A percentile compares a stretch with the other conserved stretches of the same genome.
Conservation (phyloP, 2,329 filamentous ascomycete species). For the Talaromyces verruculosus region DNA sequence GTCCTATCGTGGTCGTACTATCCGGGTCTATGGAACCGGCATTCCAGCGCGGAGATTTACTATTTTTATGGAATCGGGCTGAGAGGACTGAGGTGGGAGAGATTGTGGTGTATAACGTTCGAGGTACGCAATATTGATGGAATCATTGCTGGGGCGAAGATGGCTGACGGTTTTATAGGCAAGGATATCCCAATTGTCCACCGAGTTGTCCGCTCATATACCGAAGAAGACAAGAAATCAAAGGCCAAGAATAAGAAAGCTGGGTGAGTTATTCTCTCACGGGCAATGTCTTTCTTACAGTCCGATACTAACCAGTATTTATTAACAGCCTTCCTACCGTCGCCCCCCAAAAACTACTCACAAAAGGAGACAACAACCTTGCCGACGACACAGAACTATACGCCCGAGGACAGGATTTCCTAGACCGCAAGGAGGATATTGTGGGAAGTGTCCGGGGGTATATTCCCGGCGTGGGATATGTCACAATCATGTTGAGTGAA, state of each 20-base stretch:
- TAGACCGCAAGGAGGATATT: conserved; percentile 79
- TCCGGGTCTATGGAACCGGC: conserved; percentile 69
- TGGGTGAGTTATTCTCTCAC: conserved; percentile 27
- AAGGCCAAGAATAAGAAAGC: conserved; percentile 40
- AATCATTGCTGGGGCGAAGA: neutral
- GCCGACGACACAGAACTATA: conserved; percentile 93
- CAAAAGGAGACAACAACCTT: conserved; percentile 95
- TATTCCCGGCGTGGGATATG: conserved; percentile 92
- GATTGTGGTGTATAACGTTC: conserved; percentile 79
- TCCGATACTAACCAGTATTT: neutral
- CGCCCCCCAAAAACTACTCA: conserved; percentile 65
- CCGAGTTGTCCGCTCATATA: conserved; percentile 72
- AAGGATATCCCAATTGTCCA: conserved; percentile 99
- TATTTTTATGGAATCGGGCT: conserved; percentile 64
- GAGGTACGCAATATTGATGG: conserved; percentile 48
- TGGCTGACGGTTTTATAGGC: conserved; percentile 9
- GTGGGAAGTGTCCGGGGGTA: conserved; percentile 91
- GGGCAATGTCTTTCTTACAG: neutral
- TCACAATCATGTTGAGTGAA: conserved; percentile 92
- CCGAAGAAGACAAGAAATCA: conserved; percentile 43
- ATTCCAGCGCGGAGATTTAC: conserved; percentile 63
- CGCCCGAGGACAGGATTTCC: conserved; percentile 79
- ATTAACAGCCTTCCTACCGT: conserved; percentile 13
- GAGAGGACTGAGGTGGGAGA: conserved; percentile 67
- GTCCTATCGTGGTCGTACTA: conserved; percentile 65